A percentile compares a stretch with the other conserved stretches of the same genome.
These are phyloP conservation scores for Cruciata laevipes DNA, from an alignment of 257 asterid genomes.

Conservation along the genomic window DNA sequence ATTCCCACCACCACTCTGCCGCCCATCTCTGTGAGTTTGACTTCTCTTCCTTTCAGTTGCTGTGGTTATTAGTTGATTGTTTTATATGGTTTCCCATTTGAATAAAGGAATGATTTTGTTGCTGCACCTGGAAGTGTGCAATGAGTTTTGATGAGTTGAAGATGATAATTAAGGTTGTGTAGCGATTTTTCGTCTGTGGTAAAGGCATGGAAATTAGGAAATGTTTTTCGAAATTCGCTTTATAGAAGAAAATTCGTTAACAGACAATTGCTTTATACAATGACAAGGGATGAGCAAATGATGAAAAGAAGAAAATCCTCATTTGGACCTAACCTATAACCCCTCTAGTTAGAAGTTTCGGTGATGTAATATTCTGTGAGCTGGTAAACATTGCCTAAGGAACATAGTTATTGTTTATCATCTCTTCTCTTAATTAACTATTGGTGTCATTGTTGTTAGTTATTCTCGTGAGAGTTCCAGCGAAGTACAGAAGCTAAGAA, in stretches of 20 bases:
- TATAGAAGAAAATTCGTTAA: neutral
- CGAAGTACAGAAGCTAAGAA: neutral
- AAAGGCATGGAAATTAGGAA: neutral
- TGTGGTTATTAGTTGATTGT: neutral
- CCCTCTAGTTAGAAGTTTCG: neutral
- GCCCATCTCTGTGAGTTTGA: conserved; percentile 36
- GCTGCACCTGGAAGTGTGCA: neutral
- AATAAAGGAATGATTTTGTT: neutral
- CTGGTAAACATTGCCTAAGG: neutral
- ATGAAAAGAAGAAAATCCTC: neutral
- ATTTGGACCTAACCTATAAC: neutral
- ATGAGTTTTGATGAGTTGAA: neutral
- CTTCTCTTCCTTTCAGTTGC: neutral
- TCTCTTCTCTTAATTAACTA: neutral
- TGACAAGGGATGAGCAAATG: no score
- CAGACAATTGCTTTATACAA: neutral
- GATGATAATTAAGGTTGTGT: neutral
- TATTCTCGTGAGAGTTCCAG: neutral
- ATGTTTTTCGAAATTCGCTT: neutral
- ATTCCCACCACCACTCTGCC: conserved; percentile 42
- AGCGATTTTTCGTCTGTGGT: neutral
- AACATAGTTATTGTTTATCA: neutral
- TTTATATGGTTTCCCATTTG: neutral
- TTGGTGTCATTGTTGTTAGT: neutral
- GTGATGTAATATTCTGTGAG: neutral